phyloP scores from a whole-genome alignment of 345 rosid species.

The Acer negundo region DNA sequence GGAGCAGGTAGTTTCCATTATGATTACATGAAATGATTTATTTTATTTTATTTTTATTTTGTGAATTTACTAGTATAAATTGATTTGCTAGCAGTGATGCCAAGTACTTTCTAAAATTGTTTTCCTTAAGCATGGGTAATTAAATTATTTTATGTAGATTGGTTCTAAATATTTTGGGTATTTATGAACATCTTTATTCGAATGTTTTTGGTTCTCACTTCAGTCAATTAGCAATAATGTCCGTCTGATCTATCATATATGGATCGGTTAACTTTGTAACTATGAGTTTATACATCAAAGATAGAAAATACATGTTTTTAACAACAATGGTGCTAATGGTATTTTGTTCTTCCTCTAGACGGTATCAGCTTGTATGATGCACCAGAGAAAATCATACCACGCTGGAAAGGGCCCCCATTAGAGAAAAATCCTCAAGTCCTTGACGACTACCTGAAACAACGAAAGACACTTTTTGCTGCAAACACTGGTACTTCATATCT shows the following conservation, averaged over 20 bases:
- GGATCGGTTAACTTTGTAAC: not conserved
- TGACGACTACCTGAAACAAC: conserved; percentile 47
- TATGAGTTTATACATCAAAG: conserved; percentile 1
- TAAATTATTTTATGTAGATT: not conserved
- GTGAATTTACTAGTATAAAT: not conserved
- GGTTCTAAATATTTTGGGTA: not conserved
- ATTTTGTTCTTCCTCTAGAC: conserved; percentile 48
- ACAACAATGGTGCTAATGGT: conserved; percentile 22
- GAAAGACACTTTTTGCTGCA: conserved; percentile 44
- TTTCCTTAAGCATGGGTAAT: not conserved
- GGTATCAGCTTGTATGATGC: conserved; percentile 82
- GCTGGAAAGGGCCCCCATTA: conserved; percentile 75
- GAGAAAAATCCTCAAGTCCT: conserved; percentile 66
- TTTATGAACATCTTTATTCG: not conserved
- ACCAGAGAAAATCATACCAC: conserved; percentile 78
- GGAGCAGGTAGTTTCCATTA: conserved; percentile 69
- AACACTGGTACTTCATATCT: conserved; percentile 38
- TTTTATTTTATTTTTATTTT: not conserved
- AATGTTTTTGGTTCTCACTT: not conserved
- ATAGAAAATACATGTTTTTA: not conserved
- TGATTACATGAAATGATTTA: not conserved
- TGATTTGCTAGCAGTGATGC: not conserved
- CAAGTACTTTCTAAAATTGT: not conserved
- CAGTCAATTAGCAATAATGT: not conserved
- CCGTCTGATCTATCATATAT: not conserved